These are phyloP conservation scores for Neonectria magnoliae DNA, from an alignment of 2,329 filamentous ascomycete genomes.

Conservation along the genomic window DNA sequence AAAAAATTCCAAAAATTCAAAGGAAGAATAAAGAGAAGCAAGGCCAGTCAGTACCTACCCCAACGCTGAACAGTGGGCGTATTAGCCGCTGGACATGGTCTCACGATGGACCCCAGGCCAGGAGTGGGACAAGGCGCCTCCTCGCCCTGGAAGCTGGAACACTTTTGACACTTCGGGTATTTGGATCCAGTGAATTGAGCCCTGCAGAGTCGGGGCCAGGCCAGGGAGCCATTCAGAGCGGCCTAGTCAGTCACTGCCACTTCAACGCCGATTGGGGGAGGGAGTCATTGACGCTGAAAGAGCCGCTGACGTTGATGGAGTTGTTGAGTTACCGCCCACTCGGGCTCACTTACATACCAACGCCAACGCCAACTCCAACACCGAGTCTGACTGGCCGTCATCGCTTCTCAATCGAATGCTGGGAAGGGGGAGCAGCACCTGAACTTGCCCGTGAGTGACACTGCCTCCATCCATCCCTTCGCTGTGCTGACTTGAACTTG, in stretches of 20 bases:
- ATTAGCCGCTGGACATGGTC: conserved; percentile 31
- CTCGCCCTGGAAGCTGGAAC: conserved; percentile 11
- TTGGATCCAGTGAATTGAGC: not conserved
- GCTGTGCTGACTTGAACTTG: not conserved
- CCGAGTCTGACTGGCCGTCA: not conserved
- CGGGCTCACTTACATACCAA: not conserved
- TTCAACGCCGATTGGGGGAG: not conserved
- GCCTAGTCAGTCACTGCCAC: conserved; percentile 6
- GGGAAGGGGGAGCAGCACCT: not conserved
- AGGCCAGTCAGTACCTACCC: not conserved
- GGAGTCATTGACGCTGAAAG: not conserved
- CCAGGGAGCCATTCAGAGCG: not conserved
- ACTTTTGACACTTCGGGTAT: not conserved
- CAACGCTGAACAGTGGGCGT: not conserved
- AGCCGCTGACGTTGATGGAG: not conserved
- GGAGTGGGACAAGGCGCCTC: conserved; percentile 21
- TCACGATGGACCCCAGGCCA: conserved; percentile 1
- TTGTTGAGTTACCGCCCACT: not conserved
- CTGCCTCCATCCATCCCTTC: too few relatives aligned
- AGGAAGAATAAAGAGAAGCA: not conserved
- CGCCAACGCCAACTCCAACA: too few relatives aligned
- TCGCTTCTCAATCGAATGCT: not conserved
- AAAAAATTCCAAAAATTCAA: not conserved
- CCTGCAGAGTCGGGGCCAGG: not conserved
- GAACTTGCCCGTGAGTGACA: too few relatives aligned